phyloP scores from a whole-genome alignment of 1,284 basidiomycete genomes.

The Malassezia obtusa region DNA sequence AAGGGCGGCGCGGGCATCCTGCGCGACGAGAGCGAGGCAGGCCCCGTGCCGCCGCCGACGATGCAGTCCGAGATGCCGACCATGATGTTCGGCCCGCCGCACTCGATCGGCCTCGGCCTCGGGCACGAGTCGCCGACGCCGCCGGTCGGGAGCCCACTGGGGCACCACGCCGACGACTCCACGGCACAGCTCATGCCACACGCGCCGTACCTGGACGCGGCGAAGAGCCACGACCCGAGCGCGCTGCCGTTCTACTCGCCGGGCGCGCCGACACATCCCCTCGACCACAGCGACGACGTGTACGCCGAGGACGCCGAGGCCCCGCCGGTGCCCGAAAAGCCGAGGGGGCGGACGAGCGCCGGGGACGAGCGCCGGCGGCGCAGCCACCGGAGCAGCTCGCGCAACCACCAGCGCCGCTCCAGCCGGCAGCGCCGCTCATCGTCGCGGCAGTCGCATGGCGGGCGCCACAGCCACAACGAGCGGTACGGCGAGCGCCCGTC shows the following conservation, averaged over 20 bases:
- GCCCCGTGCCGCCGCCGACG: background rate
- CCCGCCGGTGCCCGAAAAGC: background rate
- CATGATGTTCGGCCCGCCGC: slow-evolving; percentile 11
- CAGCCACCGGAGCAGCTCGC: too few relatives aligned
- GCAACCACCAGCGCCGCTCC: too few relatives aligned
- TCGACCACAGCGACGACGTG: background rate
- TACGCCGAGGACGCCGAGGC: background rate
- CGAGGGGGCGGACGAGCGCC: too few relatives aligned
- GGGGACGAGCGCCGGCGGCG: too few relatives aligned
- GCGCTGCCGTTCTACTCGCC: background rate
- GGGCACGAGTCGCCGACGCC: background rate
- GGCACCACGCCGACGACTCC: background rate
- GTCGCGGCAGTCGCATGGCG: too few relatives aligned
- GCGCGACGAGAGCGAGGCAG: background rate
- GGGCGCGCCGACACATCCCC: background rate
- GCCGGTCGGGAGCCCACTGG: background rate
- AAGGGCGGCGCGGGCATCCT: background rate
- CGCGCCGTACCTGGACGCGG: background rate
- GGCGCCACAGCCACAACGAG: too few relatives aligned
- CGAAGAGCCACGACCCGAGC: background rate
- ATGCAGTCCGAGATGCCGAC: slow-evolving; percentile 13
- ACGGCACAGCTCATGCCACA: background rate
- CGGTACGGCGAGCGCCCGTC: too few relatives aligned
- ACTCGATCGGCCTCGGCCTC: slow-evolving; percentile 3
- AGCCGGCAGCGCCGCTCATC: too few relatives aligned